Evolutionary conservation across 257 asterid species (phyloP).

Genomic region (Euphrasia confusa): DNA sequence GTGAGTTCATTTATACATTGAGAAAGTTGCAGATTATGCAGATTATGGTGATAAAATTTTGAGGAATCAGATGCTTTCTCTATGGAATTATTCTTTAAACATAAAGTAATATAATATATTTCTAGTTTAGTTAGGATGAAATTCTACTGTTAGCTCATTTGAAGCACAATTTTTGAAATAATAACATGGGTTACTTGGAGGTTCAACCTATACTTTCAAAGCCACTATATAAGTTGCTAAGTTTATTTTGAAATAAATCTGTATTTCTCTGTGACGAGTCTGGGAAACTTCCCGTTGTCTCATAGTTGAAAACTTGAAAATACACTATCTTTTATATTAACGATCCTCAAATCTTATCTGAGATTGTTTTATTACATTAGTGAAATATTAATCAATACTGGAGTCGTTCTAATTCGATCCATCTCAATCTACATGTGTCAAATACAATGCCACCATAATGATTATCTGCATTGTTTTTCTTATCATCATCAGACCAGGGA

Average conservation of each 20-base stretch:
- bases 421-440: slow-evolving; percentile 7
- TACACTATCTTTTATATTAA: slow-evolving; percentile 9
- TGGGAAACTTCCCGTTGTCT: neutral
- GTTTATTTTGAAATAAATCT: neutral
- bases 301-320: neutral
- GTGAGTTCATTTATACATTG: neutral
- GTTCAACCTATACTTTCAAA: neutral
- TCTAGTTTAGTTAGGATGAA: neutral
- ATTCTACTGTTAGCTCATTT: neutral
- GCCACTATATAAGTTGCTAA: neutral
- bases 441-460: neutral
- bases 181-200: neutral
- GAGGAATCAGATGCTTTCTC: no score
- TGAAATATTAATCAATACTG: neutral
- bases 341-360: neutral
- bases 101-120: neutral
- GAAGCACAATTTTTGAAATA: neutral
- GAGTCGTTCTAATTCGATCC: neutral
- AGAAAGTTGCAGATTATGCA: slow-evolving; percentile 19
- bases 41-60: slow-evolving; percentile 6
- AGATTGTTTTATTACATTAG: neutral
- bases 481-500: no score
- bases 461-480: neutral
- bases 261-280: neutral
- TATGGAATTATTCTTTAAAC: neutral